phyloP scores from a whole-genome alignment of 768 basidiomycete species.

The Podaxis sp. region DNA sequence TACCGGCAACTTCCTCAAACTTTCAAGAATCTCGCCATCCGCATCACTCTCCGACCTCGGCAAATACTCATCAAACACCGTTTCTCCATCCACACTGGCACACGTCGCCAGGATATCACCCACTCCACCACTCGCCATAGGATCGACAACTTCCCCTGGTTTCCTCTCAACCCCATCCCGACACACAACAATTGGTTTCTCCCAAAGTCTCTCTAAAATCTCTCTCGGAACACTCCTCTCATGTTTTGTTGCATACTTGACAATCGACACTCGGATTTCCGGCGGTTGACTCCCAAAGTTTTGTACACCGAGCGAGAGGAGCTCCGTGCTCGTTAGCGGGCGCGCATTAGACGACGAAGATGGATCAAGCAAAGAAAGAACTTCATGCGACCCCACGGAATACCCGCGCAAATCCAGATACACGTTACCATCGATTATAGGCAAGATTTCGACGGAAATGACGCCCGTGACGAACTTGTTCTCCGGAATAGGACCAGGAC shows the following conservation, averaged over 20 bases:
- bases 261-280: not conserved
- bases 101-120: not conserved
- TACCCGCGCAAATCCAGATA: constrained; percentile 3
- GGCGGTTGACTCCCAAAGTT: constrained; percentile 8
- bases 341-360: not conserved
- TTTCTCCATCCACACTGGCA: not conserved
- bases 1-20: not conserved
- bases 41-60: not conserved
- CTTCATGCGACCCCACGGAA: not conserved
- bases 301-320: not conserved
- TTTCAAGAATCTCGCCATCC: not conserved
- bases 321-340: not conserved
- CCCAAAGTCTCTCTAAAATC: constrained; percentile 1
- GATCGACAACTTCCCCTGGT: constrained; percentile 5
- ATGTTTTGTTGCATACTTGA: not conserved
- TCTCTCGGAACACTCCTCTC: constrained; percentile 1
- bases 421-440: constrained; percentile 3
- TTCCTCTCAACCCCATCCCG: not conserved
- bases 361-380: not conserved
- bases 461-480: constrained; percentile 2
- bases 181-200: not conserved
- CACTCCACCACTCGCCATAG: not conserved
- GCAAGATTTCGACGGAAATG: not conserved
- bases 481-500: constrained; percentile 1
- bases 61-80: not conserved